These are phyloP conservation scores for Chloranthus sessilifolius DNA, from an alignment of 164 flowering plant species.

Conservation along the genomic window DNA sequence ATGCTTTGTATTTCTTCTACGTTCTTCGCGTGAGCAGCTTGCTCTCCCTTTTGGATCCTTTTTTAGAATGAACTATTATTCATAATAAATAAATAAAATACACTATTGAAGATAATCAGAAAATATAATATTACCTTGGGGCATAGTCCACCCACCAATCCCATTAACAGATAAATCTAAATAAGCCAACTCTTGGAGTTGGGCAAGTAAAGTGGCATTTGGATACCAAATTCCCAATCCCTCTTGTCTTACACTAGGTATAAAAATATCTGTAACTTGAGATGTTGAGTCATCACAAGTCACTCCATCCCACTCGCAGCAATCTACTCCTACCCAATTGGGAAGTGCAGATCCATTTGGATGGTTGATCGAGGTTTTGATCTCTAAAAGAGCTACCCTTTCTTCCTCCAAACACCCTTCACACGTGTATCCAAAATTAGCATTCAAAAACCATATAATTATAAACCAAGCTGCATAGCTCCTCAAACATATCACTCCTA, in stretches of 20 bases:
- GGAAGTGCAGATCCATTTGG: conserved; percentile 9
- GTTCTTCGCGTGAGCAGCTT: too few species aligned
- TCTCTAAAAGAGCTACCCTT: conserved; percentile 4
- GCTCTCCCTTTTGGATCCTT: too few species aligned
- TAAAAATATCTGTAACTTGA: neutral
- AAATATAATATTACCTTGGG: conserved; percentile 1
- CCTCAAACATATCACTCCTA: too few species aligned
- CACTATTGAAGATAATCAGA: too few species aligned
- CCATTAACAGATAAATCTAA: neutral
- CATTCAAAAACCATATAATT: too few species aligned
- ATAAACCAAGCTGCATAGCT: too few species aligned
- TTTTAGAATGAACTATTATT: too few species aligned
- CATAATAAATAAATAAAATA: too few species aligned
- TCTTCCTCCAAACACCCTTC: conserved; percentile 6
- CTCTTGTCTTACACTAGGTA: neutral
- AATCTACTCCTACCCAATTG: conserved; percentile 3
- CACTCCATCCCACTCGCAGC: conserved; percentile 5
- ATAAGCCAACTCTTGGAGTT: conserved; percentile 1
- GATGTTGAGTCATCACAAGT: neutral
- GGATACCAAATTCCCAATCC: conserved; percentile 8
- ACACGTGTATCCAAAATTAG: too few species aligned
- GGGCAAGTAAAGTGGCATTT: neutral
- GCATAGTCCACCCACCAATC: conserved; percentile 1
- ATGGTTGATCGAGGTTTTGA: conserved; percentile 5
- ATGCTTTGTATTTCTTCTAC: too few species aligned